A percentile compares a stretch with the other conserved stretches of the same genome.
phyloP scores from a whole-genome alignment of 441 rosid genomes.

The Populus hybrid region DNA sequence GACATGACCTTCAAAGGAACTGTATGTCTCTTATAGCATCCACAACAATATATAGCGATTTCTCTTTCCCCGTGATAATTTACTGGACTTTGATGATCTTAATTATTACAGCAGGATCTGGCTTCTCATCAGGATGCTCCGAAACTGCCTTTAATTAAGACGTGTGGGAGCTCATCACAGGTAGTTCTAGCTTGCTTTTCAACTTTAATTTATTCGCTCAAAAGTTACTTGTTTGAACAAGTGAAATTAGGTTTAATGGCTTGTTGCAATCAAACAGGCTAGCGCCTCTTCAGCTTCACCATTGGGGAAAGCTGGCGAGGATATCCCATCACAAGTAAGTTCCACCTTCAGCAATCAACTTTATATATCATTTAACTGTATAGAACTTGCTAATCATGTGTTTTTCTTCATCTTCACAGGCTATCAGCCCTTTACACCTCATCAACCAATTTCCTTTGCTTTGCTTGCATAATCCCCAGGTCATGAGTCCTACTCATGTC shows the following conservation, averaged over 20 bases:
- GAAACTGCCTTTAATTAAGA: constrained; percentile 1
- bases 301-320: not conserved
- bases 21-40: constrained; percentile 8
- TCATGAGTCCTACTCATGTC: not conserved
- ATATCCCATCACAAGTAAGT: constrained; percentile 10
- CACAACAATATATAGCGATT: not conserved
- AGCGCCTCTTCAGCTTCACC: constrained; percentile 14
- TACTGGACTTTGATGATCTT: not conserved
- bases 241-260: not conserved
- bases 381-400: not conserved
- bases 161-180: not conserved
- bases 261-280: constrained; percentile 2
- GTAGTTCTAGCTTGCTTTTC: not conserved
- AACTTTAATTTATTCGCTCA: not conserved
- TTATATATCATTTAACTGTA: not conserved
- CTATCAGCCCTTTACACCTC: constrained; percentile 7
- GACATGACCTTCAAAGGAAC: constrained; percentile 40
- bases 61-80: not conserved
- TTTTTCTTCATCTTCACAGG: constrained; percentile 11
- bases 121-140: not conserved
- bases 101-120: constrained; percentile 11
- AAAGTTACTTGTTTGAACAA: not conserved
- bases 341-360: not conserved
- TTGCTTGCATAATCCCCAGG: constrained; percentile 18
- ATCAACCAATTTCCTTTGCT: constrained; percentile 18